Conservation (phyloP, 495 filamentous ascomycete species). For the Penicillium bovifimosum region DNA sequence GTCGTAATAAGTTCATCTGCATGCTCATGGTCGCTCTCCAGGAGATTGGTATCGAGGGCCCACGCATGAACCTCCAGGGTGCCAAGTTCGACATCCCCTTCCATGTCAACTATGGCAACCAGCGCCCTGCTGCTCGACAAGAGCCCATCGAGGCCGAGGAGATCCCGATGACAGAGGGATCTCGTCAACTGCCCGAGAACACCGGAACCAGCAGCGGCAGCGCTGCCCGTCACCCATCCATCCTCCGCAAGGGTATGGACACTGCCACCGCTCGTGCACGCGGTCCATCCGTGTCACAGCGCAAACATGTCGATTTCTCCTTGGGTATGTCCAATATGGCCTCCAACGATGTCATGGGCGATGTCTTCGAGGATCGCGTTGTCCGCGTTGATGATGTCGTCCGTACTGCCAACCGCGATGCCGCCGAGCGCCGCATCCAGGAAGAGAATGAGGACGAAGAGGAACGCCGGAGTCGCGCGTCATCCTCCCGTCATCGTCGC, state of each 20-base stretch:
- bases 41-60: slow-evolving; percentile 85
- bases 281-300: slow-evolving; percentile 51
- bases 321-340: slow-evolving; percentile 60
- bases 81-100: slow-evolving; percentile 53
- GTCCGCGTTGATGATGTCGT: slow-evolving; percentile 35
- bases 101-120: slow-evolving; percentile 46
- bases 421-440: slow-evolving; percentile 40
- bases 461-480: slow-evolving; percentile 28
- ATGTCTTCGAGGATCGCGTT: slow-evolving; percentile 57
- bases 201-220: slow-evolving; percentile 20
- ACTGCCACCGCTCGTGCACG: slow-evolving; percentile 43
- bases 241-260: slow-evolving; percentile 47
- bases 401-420: slow-evolving; percentile 37
- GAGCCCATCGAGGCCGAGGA: slow-evolving; percentile 16
- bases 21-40: slow-evolving; percentile 84
- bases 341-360: slow-evolving; percentile 57
- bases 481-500: slow-evolving; percentile 22
- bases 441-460: slow-evolving; percentile 41
- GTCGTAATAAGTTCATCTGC: slow-evolving; percentile 93
- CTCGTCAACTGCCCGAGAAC: slow-evolving; percentile 24
- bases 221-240: slow-evolving; percentile 41
- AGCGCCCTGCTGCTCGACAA: slow-evolving; percentile 13
- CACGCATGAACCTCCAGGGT: slow-evolving; percentile 69
- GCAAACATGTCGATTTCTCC: slow-evolving; percentile 69
- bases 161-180: slow-evolving; percentile 11